phyloP scores from a whole-genome alignment of 2,329 filamentous ascomycete genomes.

The Sporothrix dimorphospora region DNA sequence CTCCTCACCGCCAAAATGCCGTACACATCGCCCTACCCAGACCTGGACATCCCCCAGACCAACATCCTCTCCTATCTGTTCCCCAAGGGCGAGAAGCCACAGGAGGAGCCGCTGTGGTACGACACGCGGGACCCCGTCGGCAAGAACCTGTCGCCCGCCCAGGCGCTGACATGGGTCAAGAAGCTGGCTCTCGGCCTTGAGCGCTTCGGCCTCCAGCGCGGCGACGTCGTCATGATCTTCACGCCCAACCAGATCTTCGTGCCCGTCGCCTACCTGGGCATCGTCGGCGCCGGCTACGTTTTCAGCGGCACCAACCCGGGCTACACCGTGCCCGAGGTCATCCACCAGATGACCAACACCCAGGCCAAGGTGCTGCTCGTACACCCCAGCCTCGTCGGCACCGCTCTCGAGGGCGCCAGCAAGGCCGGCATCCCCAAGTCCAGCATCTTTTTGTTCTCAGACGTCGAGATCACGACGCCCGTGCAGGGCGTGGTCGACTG shows the following conservation, averaged over 20 bases:
- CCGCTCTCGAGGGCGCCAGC: slow-evolving; percentile 47
- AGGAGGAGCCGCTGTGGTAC: slow-evolving; percentile 56
- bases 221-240: slow-evolving; percentile 74
- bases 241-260: slow-evolving; percentile 79
- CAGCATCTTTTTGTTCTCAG: slow-evolving; percentile 48
- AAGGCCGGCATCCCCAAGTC: slow-evolving; percentile 40
- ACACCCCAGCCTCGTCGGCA: slow-evolving; percentile 42
- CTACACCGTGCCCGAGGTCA: slow-evolving; percentile 42
- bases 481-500: slow-evolving; percentile 44
- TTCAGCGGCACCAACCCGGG: slow-evolving; percentile 76
- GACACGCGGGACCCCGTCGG: slow-evolving; percentile 51
- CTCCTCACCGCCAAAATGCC: slow-evolving; percentile 42
- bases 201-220: slow-evolving; percentile 64
- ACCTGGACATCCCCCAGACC: slow-evolving; percentile 49
- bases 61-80: slow-evolving; percentile 49
- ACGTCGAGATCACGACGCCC: slow-evolving; percentile 38
- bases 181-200: slow-evolving; percentile 57
- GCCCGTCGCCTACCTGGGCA: slow-evolving; percentile 69
- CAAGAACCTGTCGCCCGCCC: slow-evolving; percentile 49
- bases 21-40: slow-evolving; percentile 48
- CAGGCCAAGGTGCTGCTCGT: slow-evolving; percentile 30
- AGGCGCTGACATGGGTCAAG: slow-evolving; percentile 55
- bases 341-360: slow-evolving; percentile 32
- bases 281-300: slow-evolving; percentile 74
- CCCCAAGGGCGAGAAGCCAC: slow-evolving; percentile 38